phyloP scores from a whole-genome alignment of 73 alveolate genomes.

The Paramecium bursaria region DNA sequence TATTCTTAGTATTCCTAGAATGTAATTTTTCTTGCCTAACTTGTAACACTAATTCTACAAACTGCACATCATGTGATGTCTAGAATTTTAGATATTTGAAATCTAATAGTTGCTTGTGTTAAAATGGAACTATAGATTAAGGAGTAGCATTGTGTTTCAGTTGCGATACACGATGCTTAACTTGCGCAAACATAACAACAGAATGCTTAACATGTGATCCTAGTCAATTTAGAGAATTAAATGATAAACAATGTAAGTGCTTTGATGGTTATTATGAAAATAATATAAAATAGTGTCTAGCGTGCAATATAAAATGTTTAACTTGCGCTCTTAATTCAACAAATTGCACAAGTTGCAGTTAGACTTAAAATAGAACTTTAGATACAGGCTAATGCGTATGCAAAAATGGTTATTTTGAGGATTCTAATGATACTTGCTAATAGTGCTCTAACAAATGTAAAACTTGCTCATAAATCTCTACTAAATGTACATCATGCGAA shows the following conservation, averaged over 20 bases:
- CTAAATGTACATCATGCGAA: not conserved
- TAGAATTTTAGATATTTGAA: too few relatives aligned
- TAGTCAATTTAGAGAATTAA: not conserved
- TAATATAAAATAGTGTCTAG: not conserved
- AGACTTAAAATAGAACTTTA: not conserved
- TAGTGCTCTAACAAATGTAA: not conserved
- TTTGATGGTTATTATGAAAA: conserved; percentile 1
- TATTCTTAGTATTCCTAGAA: too few relatives aligned
- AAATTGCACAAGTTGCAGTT: not conserved
- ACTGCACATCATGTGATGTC: too few relatives aligned
- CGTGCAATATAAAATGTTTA: not conserved
- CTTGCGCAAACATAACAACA: not conserved
- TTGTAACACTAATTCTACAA: too few relatives aligned
- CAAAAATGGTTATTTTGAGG: not conserved
- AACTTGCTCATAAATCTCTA: not conserved
- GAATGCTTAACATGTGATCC: not conserved
- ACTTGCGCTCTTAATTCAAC: not conserved
- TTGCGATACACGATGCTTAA: conserved; percentile 5
- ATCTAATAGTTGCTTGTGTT: too few relatives aligned
- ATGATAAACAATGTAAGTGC: not conserved
- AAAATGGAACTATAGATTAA: too few relatives aligned
- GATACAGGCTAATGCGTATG: not conserved
- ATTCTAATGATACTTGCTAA: not conserved
- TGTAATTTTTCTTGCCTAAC: too few relatives aligned
- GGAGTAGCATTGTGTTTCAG: too few relatives aligned